Evolutionary conservation across 2,329 filamentous ascomycete genomes (phyloP).

Genomic region (Mycosphaerella sp.): DNA sequence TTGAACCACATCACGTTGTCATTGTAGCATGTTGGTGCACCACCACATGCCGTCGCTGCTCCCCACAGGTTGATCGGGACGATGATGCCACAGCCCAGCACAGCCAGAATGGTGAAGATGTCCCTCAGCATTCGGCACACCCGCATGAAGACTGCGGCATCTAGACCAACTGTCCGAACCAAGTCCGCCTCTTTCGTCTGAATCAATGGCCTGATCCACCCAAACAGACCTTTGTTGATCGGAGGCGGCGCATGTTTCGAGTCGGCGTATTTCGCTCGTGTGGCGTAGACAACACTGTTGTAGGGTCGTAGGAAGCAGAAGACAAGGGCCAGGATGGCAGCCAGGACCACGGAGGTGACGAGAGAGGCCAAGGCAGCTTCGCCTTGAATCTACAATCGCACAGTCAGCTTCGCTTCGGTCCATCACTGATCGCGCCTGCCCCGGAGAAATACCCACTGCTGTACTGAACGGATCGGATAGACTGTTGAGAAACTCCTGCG

Average conservation of each 20-base stretch:
- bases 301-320: constrained; percentile 90
- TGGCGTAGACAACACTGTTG: constrained; percentile 88
- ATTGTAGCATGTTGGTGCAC: neutral
- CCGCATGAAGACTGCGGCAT: constrained; percentile 84
- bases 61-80: constrained; percentile 63
- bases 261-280: constrained; percentile 87
- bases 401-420: neutral
- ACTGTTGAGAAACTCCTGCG: constrained; percentile 6
- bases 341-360: constrained; percentile 70
- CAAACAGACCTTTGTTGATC: constrained; percentile 77
- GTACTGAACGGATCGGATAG: constrained; percentile 10
- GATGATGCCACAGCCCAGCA: constrained; percentile 70
- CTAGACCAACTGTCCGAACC: constrained; percentile 78
- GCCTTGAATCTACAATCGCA: constrained; percentile 43
- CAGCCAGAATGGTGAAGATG: constrained; percentile 67
- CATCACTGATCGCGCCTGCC: neutral
- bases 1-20: constrained; percentile 41
- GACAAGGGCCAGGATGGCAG: constrained; percentile 63
- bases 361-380: constrained; percentile 72
- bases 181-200: constrained; percentile 70
- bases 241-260: constrained; percentile 82
- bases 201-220: constrained; percentile 76
- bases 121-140: constrained; percentile 89
- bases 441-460: constrained; percentile 1
- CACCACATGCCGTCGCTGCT: constrained; percentile 10